These are phyloP conservation scores for Phaseolus lunatus DNA, from an alignment of 306 rosid species.

Conservation along the genomic window DNA sequence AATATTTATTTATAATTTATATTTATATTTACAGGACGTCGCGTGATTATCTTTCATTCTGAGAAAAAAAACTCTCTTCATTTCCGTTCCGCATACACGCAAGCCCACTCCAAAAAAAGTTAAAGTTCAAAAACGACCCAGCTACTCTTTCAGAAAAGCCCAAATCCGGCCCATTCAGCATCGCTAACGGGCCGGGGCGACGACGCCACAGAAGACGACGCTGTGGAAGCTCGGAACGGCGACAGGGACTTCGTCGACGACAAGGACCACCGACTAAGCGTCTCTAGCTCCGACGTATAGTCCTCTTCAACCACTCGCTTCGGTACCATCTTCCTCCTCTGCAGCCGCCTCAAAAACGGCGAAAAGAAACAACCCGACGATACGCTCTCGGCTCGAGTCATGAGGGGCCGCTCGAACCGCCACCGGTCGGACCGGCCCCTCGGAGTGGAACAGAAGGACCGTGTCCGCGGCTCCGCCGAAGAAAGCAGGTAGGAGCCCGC, in stretches of 20 bases:
- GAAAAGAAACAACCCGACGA: conserved; percentile 76
- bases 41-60: no score
- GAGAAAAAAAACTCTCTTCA: not conserved
- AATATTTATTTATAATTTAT: not conserved
- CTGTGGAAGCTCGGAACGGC: conserved; percentile 60
- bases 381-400: conserved; percentile 54
- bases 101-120: not conserved
- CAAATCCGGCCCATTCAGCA: conserved; percentile 89
- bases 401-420: conserved; percentile 57
- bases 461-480: conserved; percentile 46
- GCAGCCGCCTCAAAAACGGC: conserved; percentile 58
- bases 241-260: conserved; percentile 66
- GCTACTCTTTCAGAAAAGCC: conserved; percentile 58
- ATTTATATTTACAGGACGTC: not conserved
- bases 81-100: not conserved
- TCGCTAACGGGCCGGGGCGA: conserved; percentile 71
- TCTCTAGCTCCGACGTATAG: conserved; percentile 59
- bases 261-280: conserved; percentile 65
- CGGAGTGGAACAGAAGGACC: conserved; percentile 57
- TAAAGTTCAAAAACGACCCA: not conserved
- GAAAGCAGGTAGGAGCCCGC: conserved; percentile 38
- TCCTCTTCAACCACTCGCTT: conserved; percentile 41
- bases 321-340: conserved; percentile 39
- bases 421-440: conserved; percentile 64
- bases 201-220: conserved; percentile 60